These are phyloP conservation scores for Claviceps fusiformis DNA, from an alignment of 2,329 filamentous ascomycete genomes.

Conservation along the genomic window DNA sequence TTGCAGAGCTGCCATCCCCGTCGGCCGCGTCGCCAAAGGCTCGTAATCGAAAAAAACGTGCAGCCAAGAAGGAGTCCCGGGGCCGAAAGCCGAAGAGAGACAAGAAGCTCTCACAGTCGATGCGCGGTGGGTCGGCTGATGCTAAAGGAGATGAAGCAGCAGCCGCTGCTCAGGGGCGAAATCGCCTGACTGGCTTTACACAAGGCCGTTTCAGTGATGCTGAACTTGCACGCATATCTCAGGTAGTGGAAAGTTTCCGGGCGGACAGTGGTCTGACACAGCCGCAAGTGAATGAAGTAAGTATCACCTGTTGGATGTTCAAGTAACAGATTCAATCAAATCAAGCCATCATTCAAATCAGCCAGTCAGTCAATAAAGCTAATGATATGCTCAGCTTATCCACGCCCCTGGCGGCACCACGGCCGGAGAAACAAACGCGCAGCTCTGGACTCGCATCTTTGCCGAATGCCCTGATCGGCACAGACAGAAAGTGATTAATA, in stretches of 20 bases:
- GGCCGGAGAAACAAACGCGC: conserved; percentile 21
- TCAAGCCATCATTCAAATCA: neutral
- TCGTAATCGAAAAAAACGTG: conserved; percentile 16
- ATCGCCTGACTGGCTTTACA: conserved; percentile 16
- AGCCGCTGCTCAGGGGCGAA: conserved; percentile 9
- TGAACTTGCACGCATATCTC: conserved; percentile 28
- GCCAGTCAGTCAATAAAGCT: neutral
- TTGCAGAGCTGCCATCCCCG: conserved; percentile 19
- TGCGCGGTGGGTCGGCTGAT: conserved; percentile 11
- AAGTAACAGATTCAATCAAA: neutral
- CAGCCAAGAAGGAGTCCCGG: conserved; percentile 13
- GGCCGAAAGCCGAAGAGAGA: conserved; percentile 7
- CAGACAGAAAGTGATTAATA: conserved; percentile 40
- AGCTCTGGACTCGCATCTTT: conserved; percentile 38
- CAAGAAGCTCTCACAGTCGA: conserved; percentile 11
- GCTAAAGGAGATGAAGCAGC: conserved; percentile 8
- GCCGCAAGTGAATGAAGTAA: conserved; percentile 32
- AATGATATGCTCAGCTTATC: conserved; percentile 17
- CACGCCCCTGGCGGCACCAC: conserved; percentile 23
- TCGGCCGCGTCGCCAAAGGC: conserved; percentile 19
- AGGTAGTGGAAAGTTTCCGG: conserved; percentile 30
- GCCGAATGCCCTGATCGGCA: conserved; percentile 34
- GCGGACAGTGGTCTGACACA: conserved; percentile 29
- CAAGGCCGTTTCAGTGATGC: conserved; percentile 30
- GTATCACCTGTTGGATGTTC: conserved; percentile 10